Conservation (phyloP, 108 stramenopile genomes). For the Fistulifera pelliculosa region DNA sequence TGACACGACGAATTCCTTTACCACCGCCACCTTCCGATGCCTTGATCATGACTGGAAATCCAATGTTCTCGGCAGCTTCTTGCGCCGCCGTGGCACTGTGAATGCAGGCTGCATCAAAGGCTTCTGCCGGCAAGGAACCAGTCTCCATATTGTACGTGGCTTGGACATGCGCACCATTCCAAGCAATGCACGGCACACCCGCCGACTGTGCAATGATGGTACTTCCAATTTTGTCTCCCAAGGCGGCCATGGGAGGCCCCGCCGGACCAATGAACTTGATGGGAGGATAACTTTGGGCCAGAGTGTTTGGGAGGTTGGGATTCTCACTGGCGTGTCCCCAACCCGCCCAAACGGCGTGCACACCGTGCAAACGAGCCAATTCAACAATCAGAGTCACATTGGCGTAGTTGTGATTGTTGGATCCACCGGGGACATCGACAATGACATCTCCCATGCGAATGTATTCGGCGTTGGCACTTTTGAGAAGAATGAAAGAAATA, state of each 20-base stretch:
- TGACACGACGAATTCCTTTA: constrained; percentile 93
- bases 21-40: constrained; percentile 99
- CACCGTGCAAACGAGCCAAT: constrained; percentile 91
- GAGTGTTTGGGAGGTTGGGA: constrained; percentile 87
- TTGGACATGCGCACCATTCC: constrained; percentile 89
- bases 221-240: constrained; percentile 99
- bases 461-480: constrained; percentile 99
- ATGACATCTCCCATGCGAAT: constrained; percentile 99
- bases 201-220: constrained; percentile 99
- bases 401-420: constrained; percentile 99
- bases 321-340: constrained; percentile 99
- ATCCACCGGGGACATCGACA: constrained; percentile 98
- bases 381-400: constrained; percentile 99
- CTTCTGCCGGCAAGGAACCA: constrained; percentile 74
- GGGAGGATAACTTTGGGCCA: constrained; percentile 67
- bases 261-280: constrained; percentile 97
- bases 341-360: constrained; percentile 99
- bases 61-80: constrained; percentile 75
- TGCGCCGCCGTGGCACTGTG: constrained; percentile 66
- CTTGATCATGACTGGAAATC: constrained; percentile 99
- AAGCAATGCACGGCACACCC: constrained; percentile 94
- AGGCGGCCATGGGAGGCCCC: constrained; percentile 94
- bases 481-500: too few species aligned
- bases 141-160: constrained; percentile 66
- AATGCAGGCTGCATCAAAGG: constrained; percentile 85